Percentiles rank a stretch among this genome's conserved stretches.
Evolutionary conservation across 108 stramenopile species (phyloP).

Genomic region (Cyclotella atomus): DNA sequence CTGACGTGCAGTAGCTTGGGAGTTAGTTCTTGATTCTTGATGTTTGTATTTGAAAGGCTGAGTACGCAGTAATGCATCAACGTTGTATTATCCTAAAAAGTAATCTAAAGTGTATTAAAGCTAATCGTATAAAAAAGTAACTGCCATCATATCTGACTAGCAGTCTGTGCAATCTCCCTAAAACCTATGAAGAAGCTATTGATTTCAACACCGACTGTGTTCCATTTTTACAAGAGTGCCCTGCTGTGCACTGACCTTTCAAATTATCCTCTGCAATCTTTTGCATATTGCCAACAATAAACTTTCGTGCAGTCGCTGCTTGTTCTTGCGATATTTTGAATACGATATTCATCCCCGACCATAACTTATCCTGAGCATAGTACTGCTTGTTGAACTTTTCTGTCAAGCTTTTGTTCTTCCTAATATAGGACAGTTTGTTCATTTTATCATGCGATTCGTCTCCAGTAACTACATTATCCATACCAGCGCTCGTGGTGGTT

Average conservation of each 20-base stretch:
- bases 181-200: slow-evolving; percentile 10
- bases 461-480: slow-evolving; percentile 63
- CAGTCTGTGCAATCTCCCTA: no score
- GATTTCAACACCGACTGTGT: slow-evolving; percentile 17
- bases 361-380: slow-evolving; percentile 38
- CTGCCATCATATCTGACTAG: no score
- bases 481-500: slow-evolving; percentile 79
- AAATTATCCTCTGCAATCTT: slow-evolving; percentile 65
- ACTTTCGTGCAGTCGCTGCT: slow-evolving; percentile 20
- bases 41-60: no score
- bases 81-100: no score
- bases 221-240: slow-evolving; percentile 41
- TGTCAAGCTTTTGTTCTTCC: slow-evolving; percentile 6
- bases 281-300: slow-evolving; percentile 44
- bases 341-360: slow-evolving; percentile 23
- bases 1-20: no score
- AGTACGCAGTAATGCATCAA: no score
- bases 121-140: no score
- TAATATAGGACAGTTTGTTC: slow-evolving; percentile 14
- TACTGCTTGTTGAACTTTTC: slow-evolving; percentile 34
- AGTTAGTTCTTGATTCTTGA: no score
- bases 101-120: no score
- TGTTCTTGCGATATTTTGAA: slow-evolving; percentile 30
- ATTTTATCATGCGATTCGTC: slow-evolving; percentile 14
- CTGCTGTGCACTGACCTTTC: slow-evolving; percentile 67